Evolutionary conservation across 2,329 filamentous ascomycete genomes (phyloP), one percentile per base, ranked within the genome.

Genomic region (Thelonectria blattea): DNA sequence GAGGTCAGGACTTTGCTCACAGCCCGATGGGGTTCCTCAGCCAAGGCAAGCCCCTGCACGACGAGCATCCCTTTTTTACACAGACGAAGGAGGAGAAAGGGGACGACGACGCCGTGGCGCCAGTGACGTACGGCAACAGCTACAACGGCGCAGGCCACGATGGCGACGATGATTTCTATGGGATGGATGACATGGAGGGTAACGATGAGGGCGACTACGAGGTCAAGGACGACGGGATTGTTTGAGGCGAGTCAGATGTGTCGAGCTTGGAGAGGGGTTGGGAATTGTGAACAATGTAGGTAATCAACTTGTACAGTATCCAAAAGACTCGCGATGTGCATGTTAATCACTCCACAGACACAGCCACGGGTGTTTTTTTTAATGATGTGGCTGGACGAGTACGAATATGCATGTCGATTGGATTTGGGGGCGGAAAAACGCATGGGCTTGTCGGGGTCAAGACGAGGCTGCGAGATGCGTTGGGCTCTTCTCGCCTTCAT

Each of bases 11-110:
- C 59, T 80, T 88, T 52, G 67, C 79, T 14, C 82, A 87, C 24
- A 88, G 84, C 0, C 86, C 85, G 0, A 87, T 88, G 79, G 85
- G 85, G 0, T 83, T 82, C 65, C 57, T 88, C 5, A 81, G 80
- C 3, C 81, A 83, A 12, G 82, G 84, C 12, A 84, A 83, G 60
- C 68, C 74, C 0, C 73, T 88, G 0, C 72, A 72, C 0, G 68
- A 72, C 5, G 75, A 75, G 12, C 85, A 87, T 53, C 73, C 81
- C 0, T 88, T 88, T 73, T 88, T 88, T 60, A 63, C 42, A 12
- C 56, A 63, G 43, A 30, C 46, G 1, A 45, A 62, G 27, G 51
- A 65, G 8, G 51, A 17, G 5, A 11, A 15, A 2, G 9, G 17
- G 5, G 41, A 22, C 17, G 34, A 58, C 9, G 59, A 49, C 3